Conservation (phyloP, 2,329 filamentous ascomycete genomes). For the Xylaria sp. region DNA sequence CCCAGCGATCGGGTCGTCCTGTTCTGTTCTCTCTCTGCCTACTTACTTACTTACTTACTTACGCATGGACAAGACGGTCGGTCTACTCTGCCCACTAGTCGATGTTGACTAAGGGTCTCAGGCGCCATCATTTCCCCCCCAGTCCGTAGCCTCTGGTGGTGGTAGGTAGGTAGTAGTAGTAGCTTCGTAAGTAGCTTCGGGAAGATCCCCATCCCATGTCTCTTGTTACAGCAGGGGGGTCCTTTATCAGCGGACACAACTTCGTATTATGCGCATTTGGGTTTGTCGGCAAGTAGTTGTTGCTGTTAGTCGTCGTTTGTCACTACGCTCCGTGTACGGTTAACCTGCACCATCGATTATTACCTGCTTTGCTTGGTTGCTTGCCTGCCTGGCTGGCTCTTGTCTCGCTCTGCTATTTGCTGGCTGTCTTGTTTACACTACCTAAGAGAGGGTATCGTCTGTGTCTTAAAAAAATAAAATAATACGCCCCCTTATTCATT, state of each 20-base stretch:
- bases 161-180: background rate
- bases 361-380: slow-evolving; percentile 13
- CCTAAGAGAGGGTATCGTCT: slow-evolving; percentile 32
- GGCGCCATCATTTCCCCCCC: slow-evolving; percentile 25
- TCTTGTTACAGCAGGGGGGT: slow-evolving; percentile 34
- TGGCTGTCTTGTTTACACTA: slow-evolving; percentile 10
- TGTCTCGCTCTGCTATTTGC: slow-evolving; percentile 8
- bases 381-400: slow-evolving; percentile 2
- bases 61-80: background rate
- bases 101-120: slow-evolving; percentile 20
- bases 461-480: background rate
- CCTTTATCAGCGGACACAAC: slow-evolving; percentile 25
- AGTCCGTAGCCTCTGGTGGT: slow-evolving; percentile 17
- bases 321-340: slow-evolving; percentile 15
- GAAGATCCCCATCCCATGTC: slow-evolving; percentile 22
- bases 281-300: slow-evolving; percentile 27
- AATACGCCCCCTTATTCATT: slow-evolving; percentile 26
- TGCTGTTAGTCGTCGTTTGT: slow-evolving; percentile 14
- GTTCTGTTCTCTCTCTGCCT: slow-evolving; percentile 1
- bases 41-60: background rate
- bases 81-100: slow-evolving; percentile 4
- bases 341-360: slow-evolving; percentile 3
- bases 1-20: slow-evolving; percentile 7
- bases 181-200: slow-evolving; percentile 31
- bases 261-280: slow-evolving; percentile 35